Evolutionary conservation across 2,329 filamentous ascomycete species (phyloP), one percentile per base, ranked within the genome.

Genomic region (Rhytidhysteron rufulum): DNA sequence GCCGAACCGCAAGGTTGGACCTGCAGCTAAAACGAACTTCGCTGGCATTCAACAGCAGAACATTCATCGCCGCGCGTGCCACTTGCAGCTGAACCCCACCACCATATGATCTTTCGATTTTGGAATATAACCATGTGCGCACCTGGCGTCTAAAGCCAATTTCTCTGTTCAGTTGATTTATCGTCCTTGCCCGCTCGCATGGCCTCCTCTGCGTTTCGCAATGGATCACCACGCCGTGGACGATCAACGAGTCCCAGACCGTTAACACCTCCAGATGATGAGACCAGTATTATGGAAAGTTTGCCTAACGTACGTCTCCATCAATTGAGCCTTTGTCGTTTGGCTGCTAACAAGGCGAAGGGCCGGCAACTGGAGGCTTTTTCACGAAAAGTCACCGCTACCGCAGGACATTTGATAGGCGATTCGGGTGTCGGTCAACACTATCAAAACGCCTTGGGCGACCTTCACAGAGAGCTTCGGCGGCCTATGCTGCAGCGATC

Each of bases 361-460:
- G 82, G 88, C 40, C 85, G 88, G 56, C 87, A 93, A 50, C 73
- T 97, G 55, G 90, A 96, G 70, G 86, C 88, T 40, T 96, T 98
- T 68, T 82, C 89, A 52, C 83, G 91, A 61, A 98, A 96, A 70
- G 89, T 97, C 48, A 93, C 90, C 21, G 88, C 88, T 20, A 97
- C 93, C 16, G 93, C 93, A 41, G 87, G 82, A 58, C 89, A 95
- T 66, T 76, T 98, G 52, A 95, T 97, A 58, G 84, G 61, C 44
- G 68, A 67, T 66, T 75, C 63, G 53, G 73, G 58, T 56, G 75
- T 69, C 62, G 75, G 62, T 58, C 67, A 74, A 43, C 85, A 89
- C 67, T 97, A 96, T 67, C 84, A 93, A 60, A 82, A 76, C 68
- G 91, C 93, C 48, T 85, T 98, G 77, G 83, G 78, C 57, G 87